Evolutionary conservation across 2,329 filamentous ascomycete genomes (phyloP), one percentile per base, ranked within the genome.

Genomic region (Penicillium sp.): DNA sequence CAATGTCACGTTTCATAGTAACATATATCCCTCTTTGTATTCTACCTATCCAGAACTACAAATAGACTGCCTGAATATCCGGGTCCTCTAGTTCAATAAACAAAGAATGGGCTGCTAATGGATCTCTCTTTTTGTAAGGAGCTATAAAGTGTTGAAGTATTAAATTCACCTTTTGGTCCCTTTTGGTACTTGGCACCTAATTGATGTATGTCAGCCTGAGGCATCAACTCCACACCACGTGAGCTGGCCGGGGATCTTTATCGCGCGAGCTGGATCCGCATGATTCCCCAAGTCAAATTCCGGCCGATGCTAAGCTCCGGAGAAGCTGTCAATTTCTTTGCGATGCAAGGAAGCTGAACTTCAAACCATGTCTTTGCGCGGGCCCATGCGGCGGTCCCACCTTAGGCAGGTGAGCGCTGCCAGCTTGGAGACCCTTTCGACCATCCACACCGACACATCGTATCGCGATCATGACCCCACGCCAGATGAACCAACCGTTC

Each of bases 371-470:
- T 73, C 73, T 62, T 62, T 73, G 59, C 71, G 72, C 55, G 74
- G 71, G 60, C 71, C 73, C 49, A 69, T 71, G 61, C 73, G 70
- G 64, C 73, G 70, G 58, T 76, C 73, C 48, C 75, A 76, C 63
- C 66, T 76, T 51, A 68, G 73, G 56, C 73, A 76, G 64, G 73
- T 77, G 59, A 76, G 74, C 61, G 71, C 73, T 47, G 70, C 73
- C 47, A 75, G 73, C 61, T 59, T 75, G 57, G 75, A 74, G 50
- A 70, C 70, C 37, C 59, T 70, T 53, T 71, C 69, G 53, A 69
- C 70, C 47, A 55, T 66, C 53, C 67, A 67, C 56, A 67, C 73
- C n/a, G 68, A 68, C 54, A 57, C 66, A 44, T 61, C 65, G 29
- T 64, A 67, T 35, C 66, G 68, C 54, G 68, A 67, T 48, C 58